Percentiles rank a stretch among this genome's conserved stretches.
Conservation (phyloP, 768 basidiomycete species). For the Panaeolus cyanescens region DNA sequence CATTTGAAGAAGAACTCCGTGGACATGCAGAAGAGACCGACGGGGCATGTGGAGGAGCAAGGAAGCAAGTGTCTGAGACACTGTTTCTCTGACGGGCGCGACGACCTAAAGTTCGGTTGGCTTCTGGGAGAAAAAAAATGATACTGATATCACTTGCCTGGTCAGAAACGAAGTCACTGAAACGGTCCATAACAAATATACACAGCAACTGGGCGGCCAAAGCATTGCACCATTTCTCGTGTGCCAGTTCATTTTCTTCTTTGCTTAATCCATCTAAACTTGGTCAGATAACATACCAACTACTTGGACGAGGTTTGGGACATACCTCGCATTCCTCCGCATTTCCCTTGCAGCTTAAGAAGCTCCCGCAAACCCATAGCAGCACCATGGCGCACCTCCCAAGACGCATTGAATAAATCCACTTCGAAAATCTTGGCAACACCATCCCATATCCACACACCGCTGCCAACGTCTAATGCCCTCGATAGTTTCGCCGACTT, state of each 20-base stretch:
- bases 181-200: conserved; percentile 94
- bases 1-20: conserved; percentile 87
- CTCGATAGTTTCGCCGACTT: conserved; percentile 77
- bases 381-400: conserved; percentile 95
- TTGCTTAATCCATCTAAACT: conserved; percentile 48
- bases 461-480: conserved; percentile 73
- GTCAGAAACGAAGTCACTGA: conserved; percentile 96
- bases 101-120: conserved; percentile 54
- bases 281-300: neutral
- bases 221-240: conserved; percentile 90
- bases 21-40: conserved; percentile 78
- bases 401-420: conserved; percentile 80
- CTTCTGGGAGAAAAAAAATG: neutral
- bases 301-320: neutral
- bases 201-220: conserved; percentile 84
- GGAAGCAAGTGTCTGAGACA: conserved; percentile 91
- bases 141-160: conserved; percentile 43
- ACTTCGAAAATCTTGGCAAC: conserved; percentile 79
- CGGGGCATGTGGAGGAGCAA: conserved; percentile 86
- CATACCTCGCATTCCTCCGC: conserved; percentile 80
- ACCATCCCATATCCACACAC: conserved; percentile 87
- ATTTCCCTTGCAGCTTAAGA: conserved; percentile 79
- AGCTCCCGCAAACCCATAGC: conserved; percentile 90
- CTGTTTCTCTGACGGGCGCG: conserved; percentile 95
- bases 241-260: conserved; percentile 63